Evolutionary conservation across 176 grass and related monocot species (phyloP).

Genomic region (Thinopyrum elongatum): DNA sequence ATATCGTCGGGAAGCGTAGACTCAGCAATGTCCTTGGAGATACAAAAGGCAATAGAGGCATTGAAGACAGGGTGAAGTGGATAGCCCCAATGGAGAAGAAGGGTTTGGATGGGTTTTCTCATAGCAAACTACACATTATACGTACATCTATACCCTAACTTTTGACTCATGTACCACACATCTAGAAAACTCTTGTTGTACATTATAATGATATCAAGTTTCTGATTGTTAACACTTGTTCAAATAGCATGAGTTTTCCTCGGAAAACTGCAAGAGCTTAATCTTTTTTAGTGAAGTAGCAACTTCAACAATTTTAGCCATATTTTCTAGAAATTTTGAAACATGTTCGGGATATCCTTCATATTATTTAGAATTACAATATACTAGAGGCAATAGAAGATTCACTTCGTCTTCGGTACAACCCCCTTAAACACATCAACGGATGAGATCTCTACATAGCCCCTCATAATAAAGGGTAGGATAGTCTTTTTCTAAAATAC

Average conservation of each 20-base stretch:
- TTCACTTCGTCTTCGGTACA: too few species aligned
- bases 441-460: too few species aligned
- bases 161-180: neutral
- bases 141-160: neutral
- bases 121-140: neutral
- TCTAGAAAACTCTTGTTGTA: neutral
- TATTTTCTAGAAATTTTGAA: neutral
- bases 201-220: neutral
- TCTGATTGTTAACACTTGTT: neutral
- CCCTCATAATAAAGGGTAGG: too few species aligned
- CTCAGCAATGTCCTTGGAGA: constrained; percentile 74
- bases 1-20: constrained; percentile 80
- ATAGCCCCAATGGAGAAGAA: constrained; percentile 54
- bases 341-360: neutral
- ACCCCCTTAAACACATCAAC: too few species aligned
- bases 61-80: constrained; percentile 39
- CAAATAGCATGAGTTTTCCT: neutral
- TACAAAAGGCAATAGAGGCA: constrained; percentile 66
- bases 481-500: too few species aligned
- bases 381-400: neutral
- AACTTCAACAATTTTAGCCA: neutral
- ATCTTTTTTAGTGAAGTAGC: neutral
- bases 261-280: neutral
- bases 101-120: constrained; percentile 11
- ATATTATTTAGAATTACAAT: neutral